phyloP scores from a whole-genome alignment of 1,284 basidiomycete genomes.

The Acaromyces ingoldii region DNA sequence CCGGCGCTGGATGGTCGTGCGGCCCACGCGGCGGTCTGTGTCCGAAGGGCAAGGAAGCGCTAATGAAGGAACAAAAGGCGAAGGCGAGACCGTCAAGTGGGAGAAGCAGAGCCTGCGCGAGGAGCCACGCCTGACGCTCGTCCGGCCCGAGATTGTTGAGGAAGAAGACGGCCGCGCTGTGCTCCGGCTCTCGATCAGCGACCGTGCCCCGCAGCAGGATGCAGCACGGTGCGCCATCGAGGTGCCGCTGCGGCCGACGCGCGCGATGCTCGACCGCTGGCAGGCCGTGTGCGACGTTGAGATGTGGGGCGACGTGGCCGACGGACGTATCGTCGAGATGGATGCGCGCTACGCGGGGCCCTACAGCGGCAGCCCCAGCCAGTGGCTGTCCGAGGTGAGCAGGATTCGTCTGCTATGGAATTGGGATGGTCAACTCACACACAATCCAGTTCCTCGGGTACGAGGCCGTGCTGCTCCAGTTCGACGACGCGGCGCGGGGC shows the following conservation, averaged over 20 bases:
- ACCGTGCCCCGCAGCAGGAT: neutral
- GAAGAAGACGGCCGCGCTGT: neutral
- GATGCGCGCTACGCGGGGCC: neutral
- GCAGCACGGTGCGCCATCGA: constrained; percentile 2
- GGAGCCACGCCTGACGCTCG: constrained; percentile 26
- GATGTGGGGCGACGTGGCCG: constrained; percentile 35
- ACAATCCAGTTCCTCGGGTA: constrained; percentile 29
- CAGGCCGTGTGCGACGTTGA: constrained; percentile 11
- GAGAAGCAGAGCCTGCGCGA: constrained; percentile 22
- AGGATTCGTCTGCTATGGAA: neutral
- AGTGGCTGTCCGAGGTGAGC: constrained; percentile 27
- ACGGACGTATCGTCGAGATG: constrained; percentile 19
- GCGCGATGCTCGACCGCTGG: constrained; percentile 9
- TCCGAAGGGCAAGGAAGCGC: neutral
- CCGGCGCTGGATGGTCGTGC: constrained; percentile 34
- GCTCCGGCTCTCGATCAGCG: constrained; percentile 14
- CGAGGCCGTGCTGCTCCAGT: constrained; percentile 26
- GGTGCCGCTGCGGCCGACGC: constrained; percentile 14
- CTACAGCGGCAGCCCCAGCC: constrained; percentile 12
- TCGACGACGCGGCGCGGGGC: constrained; percentile 20
- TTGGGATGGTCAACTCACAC: neutral
- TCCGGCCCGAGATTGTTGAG: constrained; percentile 19
- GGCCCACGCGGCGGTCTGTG: too few species aligned
- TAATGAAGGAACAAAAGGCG: too few species aligned
- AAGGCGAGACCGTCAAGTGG: constrained; percentile 3